A percentile compares a stretch with the other conserved stretches of the same genome.
These are phyloP conservation scores for Hamigera avellanea DNA, from an alignment of 495 filamentous ascomycete genomes.

Conservation along the genomic window DNA sequence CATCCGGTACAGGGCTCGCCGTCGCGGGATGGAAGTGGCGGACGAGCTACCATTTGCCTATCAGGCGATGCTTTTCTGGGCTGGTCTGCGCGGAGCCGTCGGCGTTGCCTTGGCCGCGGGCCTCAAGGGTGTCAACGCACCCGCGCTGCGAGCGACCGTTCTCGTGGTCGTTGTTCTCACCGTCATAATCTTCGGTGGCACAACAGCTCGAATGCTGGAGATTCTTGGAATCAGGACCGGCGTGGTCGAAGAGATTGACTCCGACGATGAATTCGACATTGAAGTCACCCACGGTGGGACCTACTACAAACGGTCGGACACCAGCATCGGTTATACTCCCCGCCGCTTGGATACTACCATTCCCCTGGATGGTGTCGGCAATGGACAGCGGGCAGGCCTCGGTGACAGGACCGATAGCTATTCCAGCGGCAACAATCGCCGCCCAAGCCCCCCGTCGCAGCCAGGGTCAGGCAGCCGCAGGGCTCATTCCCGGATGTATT, in stretches of 20 bases:
- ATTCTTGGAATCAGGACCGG: slow-evolving; percentile 90
- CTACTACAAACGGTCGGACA: slow-evolving; percentile 64
- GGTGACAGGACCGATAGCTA: slow-evolving; percentile 32
- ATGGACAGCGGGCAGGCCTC: slow-evolving; percentile 16
- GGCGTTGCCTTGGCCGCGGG: slow-evolving; percentile 94
- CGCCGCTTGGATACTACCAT: slow-evolving; percentile 44
- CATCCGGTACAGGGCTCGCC: slow-evolving; percentile 76
- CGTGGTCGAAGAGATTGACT: slow-evolving; percentile 91
- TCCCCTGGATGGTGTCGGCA: slow-evolving; percentile 39
- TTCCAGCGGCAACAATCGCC: slow-evolving; percentile 42
- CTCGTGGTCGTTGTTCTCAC: slow-evolving; percentile 95
- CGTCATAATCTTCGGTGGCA: slow-evolving; percentile 97
- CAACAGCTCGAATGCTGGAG: slow-evolving; percentile 96
- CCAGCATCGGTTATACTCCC: slow-evolving; percentile 65
- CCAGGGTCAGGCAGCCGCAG: slow-evolving; percentile 30
- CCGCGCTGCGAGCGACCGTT: slow-evolving; percentile 77
- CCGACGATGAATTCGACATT: slow-evolving; percentile 97
- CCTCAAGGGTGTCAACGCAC: slow-evolving; percentile 62
- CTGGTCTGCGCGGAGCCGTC: slow-evolving; percentile 88
- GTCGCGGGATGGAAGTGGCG: slow-evolving; percentile 63
- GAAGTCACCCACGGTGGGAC: slow-evolving; percentile 66
- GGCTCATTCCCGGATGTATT: slow-evolving; percentile 40
- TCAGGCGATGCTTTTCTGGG: slow-evolving; percentile 98
- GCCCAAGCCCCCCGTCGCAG: slow-evolving; percentile 35
- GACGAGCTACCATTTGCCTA: slow-evolving; percentile 90